A percentile compares a stretch with the other conserved stretches of the same genome.
These are phyloP conservation scores for Dactylellina haptotyla DNA, from an alignment of 2,329 filamentous ascomycete species.

Conservation along the genomic window DNA sequence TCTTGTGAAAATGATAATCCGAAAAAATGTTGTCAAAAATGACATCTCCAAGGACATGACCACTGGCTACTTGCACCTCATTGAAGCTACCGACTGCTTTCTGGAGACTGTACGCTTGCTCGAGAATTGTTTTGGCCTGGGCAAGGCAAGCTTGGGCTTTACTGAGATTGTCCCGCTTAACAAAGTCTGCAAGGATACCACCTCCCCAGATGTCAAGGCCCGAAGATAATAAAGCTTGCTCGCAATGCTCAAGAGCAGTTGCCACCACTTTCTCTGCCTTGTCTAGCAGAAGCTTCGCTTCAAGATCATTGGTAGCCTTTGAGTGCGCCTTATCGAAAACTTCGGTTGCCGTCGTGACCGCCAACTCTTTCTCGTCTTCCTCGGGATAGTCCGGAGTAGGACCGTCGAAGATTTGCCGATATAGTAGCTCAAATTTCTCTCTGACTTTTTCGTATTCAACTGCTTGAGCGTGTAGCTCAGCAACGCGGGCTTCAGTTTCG, in stretches of 20 bases:
- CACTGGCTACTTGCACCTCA: slow-evolving; percentile 63
- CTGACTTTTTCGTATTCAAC: slow-evolving; percentile 62
- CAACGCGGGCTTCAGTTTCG: slow-evolving; percentile 61
- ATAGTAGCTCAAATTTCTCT: slow-evolving; percentile 66
- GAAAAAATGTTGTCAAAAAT: slow-evolving; percentile 69
- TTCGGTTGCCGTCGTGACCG: slow-evolving; percentile 60
- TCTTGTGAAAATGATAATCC: slow-evolving; percentile 67
- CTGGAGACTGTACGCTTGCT: slow-evolving; percentile 63
- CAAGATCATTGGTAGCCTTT: slow-evolving; percentile 62
- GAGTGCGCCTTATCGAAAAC: slow-evolving; percentile 62
- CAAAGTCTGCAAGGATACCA: slow-evolving; percentile 64
- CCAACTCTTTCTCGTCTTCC: slow-evolving; percentile 66
- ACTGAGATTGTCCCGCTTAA: slow-evolving; percentile 67
- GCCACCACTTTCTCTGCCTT: slow-evolving; percentile 61
- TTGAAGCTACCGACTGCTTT: slow-evolving; percentile 62
- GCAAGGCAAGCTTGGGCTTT: slow-evolving; percentile 64
- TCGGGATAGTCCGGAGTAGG: slow-evolving; percentile 67
- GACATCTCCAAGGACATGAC: slow-evolving; percentile 65
- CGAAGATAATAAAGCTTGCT: slow-evolving; percentile 63
- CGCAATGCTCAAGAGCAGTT: slow-evolving; percentile 63
- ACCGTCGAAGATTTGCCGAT: slow-evolving; percentile 68
- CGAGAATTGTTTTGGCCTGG: slow-evolving; percentile 62
- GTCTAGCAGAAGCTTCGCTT: slow-evolving; percentile 62
- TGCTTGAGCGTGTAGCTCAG: slow-evolving; percentile 60
- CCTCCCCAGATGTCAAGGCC: slow-evolving; percentile 65